Conservation (phyloP, 768 basidiomycete species). For the Tulasnella sp. region DNA sequence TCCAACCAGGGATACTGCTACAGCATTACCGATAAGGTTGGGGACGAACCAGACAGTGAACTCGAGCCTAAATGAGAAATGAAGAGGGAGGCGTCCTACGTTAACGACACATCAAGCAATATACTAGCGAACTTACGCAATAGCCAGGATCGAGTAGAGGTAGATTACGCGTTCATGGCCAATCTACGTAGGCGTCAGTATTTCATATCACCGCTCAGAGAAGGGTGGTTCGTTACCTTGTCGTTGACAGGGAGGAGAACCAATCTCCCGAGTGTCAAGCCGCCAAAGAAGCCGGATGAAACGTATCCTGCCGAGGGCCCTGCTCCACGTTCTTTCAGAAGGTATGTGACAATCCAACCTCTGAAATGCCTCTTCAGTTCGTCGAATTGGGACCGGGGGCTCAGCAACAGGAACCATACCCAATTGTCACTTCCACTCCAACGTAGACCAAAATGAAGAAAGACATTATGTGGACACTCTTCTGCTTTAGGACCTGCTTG, state of each 20-base stretch:
- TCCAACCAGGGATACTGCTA: conserved; percentile 34
- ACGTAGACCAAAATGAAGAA: conserved; percentile 25
- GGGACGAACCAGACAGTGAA: conserved; percentile 34
- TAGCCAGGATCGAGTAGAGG: conserved; percentile 21
- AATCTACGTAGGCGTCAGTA: neutral
- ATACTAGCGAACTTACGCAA: conserved; percentile 22
- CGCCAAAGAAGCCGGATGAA: conserved; percentile 45
- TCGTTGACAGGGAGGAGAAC: conserved; percentile 16
- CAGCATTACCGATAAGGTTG: conserved; percentile 31
- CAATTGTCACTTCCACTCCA: conserved; percentile 25
- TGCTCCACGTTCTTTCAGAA: conserved; percentile 41
- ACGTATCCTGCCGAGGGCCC: conserved; percentile 45
- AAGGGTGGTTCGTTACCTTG: neutral
- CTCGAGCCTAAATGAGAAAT: conserved; percentile 25
- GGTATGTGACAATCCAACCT: conserved; percentile 53
- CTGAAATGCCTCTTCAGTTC: neutral
- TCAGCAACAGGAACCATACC: neutral
- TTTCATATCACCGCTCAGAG: neutral
- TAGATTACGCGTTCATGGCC: conserved; percentile 24
- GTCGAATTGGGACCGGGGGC: neutral
- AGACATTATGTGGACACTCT: conserved; percentile 21
- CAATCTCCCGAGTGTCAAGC: conserved; percentile 21
- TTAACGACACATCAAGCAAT: neutral
- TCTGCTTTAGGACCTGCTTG: conserved; percentile 17
- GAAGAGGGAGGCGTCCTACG: neutral